Conservation (phyloP, 2,329 filamentous ascomycete genomes). For the Diaporthe vaccinii region DNA sequence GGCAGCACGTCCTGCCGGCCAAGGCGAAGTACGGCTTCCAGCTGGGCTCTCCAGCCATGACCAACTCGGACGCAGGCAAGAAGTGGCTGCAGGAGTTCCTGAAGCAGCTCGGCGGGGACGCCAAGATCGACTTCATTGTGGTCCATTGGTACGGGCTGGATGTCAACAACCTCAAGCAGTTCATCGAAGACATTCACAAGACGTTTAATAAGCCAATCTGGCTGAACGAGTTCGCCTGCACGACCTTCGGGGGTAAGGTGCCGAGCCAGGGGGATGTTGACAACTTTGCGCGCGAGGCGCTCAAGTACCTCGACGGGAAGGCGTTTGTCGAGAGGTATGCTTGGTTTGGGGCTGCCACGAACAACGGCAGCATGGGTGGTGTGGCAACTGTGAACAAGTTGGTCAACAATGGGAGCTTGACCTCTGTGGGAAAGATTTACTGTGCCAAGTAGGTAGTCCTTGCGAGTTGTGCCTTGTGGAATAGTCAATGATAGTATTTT, state of each 20-base stretch:
- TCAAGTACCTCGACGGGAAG: conserved; percentile 31
- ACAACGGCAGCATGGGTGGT: conserved; percentile 31
- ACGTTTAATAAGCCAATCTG: conserved; percentile 35
- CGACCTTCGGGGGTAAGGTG: conserved; percentile 23
- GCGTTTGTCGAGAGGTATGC: conserved; percentile 35
- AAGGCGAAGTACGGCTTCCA: conserved; percentile 35
- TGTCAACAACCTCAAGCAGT: conserved; percentile 28
- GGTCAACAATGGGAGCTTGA: conserved; percentile 27
- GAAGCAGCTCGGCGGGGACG: conserved; percentile 14
- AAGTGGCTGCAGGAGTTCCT: conserved; percentile 33
- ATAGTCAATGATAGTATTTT: background rate
- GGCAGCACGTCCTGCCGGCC: conserved; percentile 36
- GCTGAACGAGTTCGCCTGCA: conserved; percentile 38
- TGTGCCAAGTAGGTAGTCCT: conserved; percentile 29
- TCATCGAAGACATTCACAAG: conserved; percentile 31
- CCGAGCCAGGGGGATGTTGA: conserved; percentile 27
- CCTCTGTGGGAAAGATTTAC: conserved; percentile 32
- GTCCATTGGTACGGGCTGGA: conserved; percentile 35
- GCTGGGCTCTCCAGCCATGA: conserved; percentile 35
- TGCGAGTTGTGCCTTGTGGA: background rate
- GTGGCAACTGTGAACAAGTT: conserved; percentile 33
- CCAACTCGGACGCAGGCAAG: conserved; percentile 30
- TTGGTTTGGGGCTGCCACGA: conserved; percentile 29
- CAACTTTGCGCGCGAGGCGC: conserved; percentile 31
- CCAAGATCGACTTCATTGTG: conserved; percentile 34